Conservation (phyloP, 495 filamentous ascomycete species). For the Diplogelasinospora grovesii region DNA sequence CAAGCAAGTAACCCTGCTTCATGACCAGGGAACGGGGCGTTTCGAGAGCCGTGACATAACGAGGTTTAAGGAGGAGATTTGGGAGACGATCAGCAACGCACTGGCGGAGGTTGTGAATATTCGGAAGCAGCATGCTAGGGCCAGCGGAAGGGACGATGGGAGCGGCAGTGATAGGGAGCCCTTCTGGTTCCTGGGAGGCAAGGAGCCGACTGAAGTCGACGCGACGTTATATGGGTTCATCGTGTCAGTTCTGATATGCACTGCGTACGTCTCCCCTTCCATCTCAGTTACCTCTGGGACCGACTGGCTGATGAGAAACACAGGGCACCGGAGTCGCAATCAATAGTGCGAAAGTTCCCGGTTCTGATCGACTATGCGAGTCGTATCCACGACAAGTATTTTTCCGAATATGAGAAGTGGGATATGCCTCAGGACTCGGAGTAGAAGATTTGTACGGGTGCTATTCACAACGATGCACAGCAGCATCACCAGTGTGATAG, state of each 20-base stretch:
- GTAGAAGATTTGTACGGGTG: no score
- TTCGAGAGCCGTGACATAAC: conserved; percentile 44
- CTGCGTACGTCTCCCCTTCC: conserved; percentile 41
- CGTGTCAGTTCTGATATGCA: conserved; percentile 39
- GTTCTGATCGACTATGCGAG: conserved; percentile 49
- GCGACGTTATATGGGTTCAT: conserved; percentile 52
- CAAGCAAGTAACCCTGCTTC: conserved; percentile 29
- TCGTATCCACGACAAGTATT: conserved; percentile 51
- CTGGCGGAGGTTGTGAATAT: conserved; percentile 10
- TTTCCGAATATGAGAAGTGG: conserved; percentile 60
- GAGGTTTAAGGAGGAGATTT: conserved; percentile 41
- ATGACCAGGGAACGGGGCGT: conserved; percentile 51
- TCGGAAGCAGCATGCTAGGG: no score
- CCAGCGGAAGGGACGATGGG: not conserved
- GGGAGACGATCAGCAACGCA: conserved; percentile 42
- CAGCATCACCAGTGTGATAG: no score
- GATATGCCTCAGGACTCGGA: no score
- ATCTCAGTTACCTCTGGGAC: not conserved
- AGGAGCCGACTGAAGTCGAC: conserved; percentile 51
- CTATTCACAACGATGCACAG: no score
- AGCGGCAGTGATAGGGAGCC: conserved; percentile 15
- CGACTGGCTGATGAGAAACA: conserved; percentile 1
- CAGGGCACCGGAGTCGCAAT: conserved; percentile 42
- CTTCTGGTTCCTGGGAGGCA: conserved; percentile 54
- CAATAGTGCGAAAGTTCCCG: conserved; percentile 38